Evolutionary conservation across 352 stramenopile species (phyloP), one percentile per base, ranked within the genome.

Genomic region (Elongisporangium senticosum): DNA sequence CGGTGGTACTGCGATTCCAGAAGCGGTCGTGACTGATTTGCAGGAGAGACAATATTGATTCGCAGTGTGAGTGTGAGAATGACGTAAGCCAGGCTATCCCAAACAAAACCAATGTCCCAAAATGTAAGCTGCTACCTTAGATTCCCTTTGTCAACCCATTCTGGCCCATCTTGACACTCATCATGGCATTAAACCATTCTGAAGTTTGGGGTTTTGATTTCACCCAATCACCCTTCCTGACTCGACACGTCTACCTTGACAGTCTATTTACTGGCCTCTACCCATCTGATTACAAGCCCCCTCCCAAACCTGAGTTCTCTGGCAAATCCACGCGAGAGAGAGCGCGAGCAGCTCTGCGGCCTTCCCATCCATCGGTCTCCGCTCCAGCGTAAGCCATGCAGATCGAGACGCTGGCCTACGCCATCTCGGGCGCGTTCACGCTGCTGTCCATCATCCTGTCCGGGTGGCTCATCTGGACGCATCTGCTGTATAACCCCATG

Each of bases 401-500:
- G 65, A 75, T 92, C 55, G 76, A 95, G 79, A 95, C 86, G 71
- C 62, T 95, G 21, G 86, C 81, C 58, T 95, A 91, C 68, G 86
- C 86, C 55, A 88, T 95, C 68, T 93, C 83, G 7, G 86, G 83
- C 63, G 79, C 83, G 53, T 95, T 95, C 74, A 95, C 86, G 70
- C 73, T 95, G 53, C 72, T 94, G 40, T 53, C 86, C 37, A 91
- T 94, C 67, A 69, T 94, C 47, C 69, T 94, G 17, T 91, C 79
- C 20, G 86, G 84, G 3, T 93, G 84, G 86, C 77, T 93, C 56
- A 93, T 95, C 63, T 95, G 84, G 84, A 94, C 84, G 62, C 86
- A 95, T 62, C 57, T 95, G 55, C 72, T 92, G 53, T 91, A 91
- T 68, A 95, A 95, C 65, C 86, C 84, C 59, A 82, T 78, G 57